A percentile compares a stretch with the other conserved stretches of the same genome.
Conservation (phyloP, 179 eudicot genomes). For the Actinidia arguta region DNA sequence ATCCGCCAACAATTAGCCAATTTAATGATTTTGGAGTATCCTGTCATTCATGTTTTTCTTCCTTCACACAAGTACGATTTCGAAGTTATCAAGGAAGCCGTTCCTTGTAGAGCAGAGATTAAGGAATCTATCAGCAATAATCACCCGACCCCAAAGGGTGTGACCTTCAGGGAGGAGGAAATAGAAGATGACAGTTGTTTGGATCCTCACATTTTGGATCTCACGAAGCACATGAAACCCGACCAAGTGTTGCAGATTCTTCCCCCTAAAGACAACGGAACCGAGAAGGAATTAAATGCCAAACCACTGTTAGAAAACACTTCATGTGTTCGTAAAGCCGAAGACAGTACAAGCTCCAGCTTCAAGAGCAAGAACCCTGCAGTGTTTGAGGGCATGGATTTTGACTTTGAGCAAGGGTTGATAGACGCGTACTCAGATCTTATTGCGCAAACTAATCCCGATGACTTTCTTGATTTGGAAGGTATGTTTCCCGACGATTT, state of each 20-base stretch:
- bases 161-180: constrained; percentile 70
- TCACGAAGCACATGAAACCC: constrained; percentile 33
- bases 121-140: constrained; percentile 38
- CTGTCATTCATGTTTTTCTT: constrained; percentile 74
- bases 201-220: constrained; percentile 66
- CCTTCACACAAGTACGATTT: constrained; percentile 71
- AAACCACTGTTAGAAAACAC: constrained; percentile 17
- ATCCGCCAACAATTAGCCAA: constrained; percentile 65
- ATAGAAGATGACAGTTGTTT: constrained; percentile 52
- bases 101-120: constrained; percentile 30
- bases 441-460: constrained; percentile 62
- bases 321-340: not conserved
- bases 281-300: constrained; percentile 26
- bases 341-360: constrained; percentile 20
- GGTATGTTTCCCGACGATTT: constrained; percentile 30
- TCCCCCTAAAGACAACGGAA: constrained; percentile 8
- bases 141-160: constrained; percentile 47
- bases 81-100: constrained; percentile 55
- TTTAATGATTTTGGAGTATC: constrained; percentile 76
- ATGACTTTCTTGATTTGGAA: constrained; percentile 59
- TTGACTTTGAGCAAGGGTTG: constrained; percentile 67
- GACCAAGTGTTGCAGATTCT: not conserved
- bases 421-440: constrained; percentile 61
- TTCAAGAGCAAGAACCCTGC: constrained; percentile 25
- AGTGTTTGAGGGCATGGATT: constrained; percentile 36